Evolutionary conservation across 2,329 filamentous ascomycete genomes (phyloP).

Genomic region (Colletotrichum sp.): DNA sequence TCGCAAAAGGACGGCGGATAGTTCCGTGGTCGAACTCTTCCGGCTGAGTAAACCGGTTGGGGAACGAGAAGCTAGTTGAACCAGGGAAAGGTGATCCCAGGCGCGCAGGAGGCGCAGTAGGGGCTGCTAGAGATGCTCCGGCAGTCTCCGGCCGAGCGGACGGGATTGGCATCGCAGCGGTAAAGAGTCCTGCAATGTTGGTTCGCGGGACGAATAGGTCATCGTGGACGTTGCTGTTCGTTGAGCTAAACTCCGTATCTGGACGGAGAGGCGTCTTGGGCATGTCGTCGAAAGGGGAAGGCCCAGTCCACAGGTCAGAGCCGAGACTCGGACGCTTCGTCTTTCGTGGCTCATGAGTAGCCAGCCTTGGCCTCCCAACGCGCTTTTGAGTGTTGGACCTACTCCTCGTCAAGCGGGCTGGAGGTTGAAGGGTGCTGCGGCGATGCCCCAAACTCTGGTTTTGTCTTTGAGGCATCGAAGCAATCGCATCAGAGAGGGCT

Average conservation of each 20-base stretch:
- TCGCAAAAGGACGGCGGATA: constrained; percentile 60
- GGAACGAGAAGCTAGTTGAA: constrained; percentile 61
- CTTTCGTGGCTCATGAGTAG: constrained; percentile 50
- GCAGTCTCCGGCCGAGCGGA: not conserved
- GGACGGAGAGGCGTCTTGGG: constrained; percentile 23
- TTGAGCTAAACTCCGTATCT: constrained; percentile 38
- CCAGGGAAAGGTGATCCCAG: constrained; percentile 66
- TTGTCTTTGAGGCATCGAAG: constrained; percentile 40
- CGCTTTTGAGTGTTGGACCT: constrained; percentile 62
- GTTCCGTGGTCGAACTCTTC: constrained; percentile 48
- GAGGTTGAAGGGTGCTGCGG: constrained; percentile 57
- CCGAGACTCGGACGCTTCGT: constrained; percentile 59
- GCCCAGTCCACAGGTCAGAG: constrained; percentile 59
- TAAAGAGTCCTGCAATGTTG: constrained; percentile 46
- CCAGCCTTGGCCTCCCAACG: constrained; percentile 46
- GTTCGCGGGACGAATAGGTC: constrained; percentile 46
- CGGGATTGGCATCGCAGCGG: constrained; percentile 11
- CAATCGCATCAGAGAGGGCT: constrained; percentile 46
- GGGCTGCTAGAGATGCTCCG: constrained; percentile 23
- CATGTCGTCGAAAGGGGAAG: constrained; percentile 31
- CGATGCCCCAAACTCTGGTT: constrained; percentile 56
- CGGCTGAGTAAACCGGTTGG: constrained; percentile 58
- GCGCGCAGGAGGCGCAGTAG: constrained; percentile 47
- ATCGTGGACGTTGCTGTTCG: constrained; percentile 35
- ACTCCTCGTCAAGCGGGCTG: constrained; percentile 54